Evolutionary conservation across 495 filamentous ascomycete species (phyloP).

Genomic region (Podospora pseudopauciseta): DNA sequence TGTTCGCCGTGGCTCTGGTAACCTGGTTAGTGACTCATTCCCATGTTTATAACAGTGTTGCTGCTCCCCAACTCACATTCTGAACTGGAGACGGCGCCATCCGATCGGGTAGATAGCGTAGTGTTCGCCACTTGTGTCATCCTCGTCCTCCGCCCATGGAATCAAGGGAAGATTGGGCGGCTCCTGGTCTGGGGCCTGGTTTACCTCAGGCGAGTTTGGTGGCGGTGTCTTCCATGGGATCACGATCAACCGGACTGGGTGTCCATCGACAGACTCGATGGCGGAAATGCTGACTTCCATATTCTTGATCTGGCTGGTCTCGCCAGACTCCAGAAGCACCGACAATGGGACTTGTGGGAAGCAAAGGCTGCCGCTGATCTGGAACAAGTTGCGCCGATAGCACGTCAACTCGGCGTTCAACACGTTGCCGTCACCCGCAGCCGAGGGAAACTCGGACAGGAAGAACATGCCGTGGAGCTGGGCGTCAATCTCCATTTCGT

Average conservation of each 20-base stretch:
- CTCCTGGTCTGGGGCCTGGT: constrained; percentile 52
- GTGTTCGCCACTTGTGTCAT: constrained; percentile 52
- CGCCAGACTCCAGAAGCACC: constrained; percentile 71
- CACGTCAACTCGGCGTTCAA: constrained; percentile 81
- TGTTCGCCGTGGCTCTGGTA: constrained; percentile 57
- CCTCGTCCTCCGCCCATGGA: constrained; percentile 69
- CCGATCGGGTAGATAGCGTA: constrained; percentile 86
- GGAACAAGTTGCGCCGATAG: constrained; percentile 90
- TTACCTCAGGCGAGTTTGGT: constrained; percentile 60
- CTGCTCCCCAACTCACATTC: constrained; percentile 52
- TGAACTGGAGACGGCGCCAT: constrained; percentile 86
- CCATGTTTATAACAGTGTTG: background rate
- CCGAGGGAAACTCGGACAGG: constrained; percentile 78
- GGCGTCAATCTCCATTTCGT: constrained; percentile 63
- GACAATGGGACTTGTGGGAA: constrained; percentile 71
- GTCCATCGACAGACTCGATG: constrained; percentile 82
- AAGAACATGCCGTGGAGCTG: constrained; percentile 97
- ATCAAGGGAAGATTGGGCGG: constrained; percentile 69
- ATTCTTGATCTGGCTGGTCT: constrained; percentile 73
- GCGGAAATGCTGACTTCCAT: constrained; percentile 85
- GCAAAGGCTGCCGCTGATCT: constrained; percentile 83
- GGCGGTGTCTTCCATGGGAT: constrained; percentile 94
- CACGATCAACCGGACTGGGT: constrained; percentile 85
- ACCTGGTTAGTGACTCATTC: background rate
- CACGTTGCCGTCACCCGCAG: constrained; percentile 58